phyloP scores from a whole-genome alignment of 306 rosid genomes.

The Albizia julibrissin region DNA sequence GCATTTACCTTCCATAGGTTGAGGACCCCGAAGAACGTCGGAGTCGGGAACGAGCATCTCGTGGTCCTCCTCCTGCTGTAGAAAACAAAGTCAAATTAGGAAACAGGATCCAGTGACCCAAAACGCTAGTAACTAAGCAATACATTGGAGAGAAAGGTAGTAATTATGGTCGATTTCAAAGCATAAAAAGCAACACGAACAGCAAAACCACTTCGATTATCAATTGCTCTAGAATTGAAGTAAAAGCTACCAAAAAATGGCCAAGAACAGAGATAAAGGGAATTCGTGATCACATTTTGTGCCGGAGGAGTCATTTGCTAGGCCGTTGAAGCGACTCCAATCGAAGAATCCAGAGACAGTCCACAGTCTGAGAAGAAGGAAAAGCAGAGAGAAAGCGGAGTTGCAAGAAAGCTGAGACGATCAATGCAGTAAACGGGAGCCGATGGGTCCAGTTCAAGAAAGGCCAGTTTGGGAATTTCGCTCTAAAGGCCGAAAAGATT shows the following conservation, averaged over 20 bases:
- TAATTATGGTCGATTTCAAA: constrained; percentile 22
- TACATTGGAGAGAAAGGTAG: background rate
- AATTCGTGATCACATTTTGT: constrained; percentile 43
- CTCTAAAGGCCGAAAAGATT: background rate
- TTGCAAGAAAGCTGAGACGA: background rate
- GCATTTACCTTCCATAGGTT: constrained; percentile 59
- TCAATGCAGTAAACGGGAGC: background rate
- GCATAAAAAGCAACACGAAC: background rate
- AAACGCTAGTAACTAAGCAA: constrained; percentile 40
- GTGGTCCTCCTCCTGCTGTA: constrained; percentile 45
- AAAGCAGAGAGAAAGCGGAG: background rate
- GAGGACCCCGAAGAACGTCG: constrained; percentile 50
- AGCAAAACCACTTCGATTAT: background rate
- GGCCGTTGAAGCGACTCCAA: constrained; percentile 32
- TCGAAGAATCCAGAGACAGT: constrained; percentile 6
- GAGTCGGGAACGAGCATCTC: constrained; percentile 57
- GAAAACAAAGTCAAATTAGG: constrained; percentile 31
- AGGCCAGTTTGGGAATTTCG: background rate
- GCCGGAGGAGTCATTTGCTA: constrained; percentile 50
- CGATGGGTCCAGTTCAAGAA: background rate
- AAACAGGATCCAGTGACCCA: constrained; percentile 34
- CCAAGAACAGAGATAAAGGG: background rate
- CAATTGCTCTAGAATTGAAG: constrained; percentile 32
- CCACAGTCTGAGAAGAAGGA: background rate
- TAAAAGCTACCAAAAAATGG: background rate